Evolutionary conservation across 495 filamentous ascomycete species (phyloP).

Genomic region (Emericellopsis terricola): DNA sequence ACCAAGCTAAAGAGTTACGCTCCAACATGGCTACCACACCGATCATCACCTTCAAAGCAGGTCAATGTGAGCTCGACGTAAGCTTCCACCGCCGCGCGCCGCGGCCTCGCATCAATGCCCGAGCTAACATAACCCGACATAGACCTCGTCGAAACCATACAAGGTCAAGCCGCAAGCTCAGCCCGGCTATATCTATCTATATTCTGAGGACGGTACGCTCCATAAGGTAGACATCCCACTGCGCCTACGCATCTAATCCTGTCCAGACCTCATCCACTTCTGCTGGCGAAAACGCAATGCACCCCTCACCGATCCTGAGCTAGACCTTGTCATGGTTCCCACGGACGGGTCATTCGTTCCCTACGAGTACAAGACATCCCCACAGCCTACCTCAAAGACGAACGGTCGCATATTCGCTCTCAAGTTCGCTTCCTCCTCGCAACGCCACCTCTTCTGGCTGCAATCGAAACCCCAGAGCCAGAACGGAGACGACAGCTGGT

Average conservation of each 20-base stretch:
- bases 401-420: conserved; percentile 85
- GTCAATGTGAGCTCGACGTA: conserved; percentile 75
- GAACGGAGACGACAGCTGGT: conserved; percentile 52
- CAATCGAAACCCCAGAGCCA: conserved; percentile 73
- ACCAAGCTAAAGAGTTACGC: too few species aligned
- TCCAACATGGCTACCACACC: conserved; percentile 55
- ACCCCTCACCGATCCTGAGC: conserved; percentile 46
- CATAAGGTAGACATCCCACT: background rate
- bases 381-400: conserved; percentile 38
- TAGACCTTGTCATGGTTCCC: conserved; percentile 85
- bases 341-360: conserved; percentile 69
- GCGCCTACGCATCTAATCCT: too few species aligned
- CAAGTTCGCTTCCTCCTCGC: conserved; percentile 86
- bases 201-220: conserved; percentile 64
- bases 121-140: background rate
- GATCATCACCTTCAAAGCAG: conserved; percentile 94
- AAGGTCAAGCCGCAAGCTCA: conserved; percentile 49
- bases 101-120: background rate
- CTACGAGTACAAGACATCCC: conserved; percentile 38
- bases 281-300: conserved; percentile 60
- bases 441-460: conserved; percentile 88
- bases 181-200: conserved; percentile 86
- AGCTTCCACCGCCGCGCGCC: conserved; percentile 14
- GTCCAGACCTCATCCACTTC: conserved; percentile 82
- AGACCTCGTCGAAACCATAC: conserved; percentile 41